Evolutionary conservation across 371 early-diverging fungal genomes (phyloP), one percentile per base, ranked within the genome.

Genomic region (Circinella umbellata): DNA sequence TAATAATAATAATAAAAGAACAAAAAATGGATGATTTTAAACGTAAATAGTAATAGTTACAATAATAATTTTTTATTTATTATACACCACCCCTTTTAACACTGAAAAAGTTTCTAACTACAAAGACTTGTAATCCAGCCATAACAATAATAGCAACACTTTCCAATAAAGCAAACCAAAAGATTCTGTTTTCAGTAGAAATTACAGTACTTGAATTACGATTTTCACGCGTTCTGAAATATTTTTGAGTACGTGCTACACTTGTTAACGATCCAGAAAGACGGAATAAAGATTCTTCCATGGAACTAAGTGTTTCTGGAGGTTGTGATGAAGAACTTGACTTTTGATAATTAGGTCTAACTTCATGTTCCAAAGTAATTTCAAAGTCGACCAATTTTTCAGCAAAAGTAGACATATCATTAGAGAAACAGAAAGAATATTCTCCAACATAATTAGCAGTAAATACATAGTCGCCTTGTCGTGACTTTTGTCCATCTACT

Each of bases 331-430:
- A 46, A 13, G 63, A 66, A 9, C 34, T 47, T 6, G 27, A 61
- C 20, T 70, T 69, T 57, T 67, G 69, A 51, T 67, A 74, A 36
- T 63, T 77, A 42, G 78, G 80, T 14, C 85, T 76, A n/a, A 74
- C 77, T 81, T 96, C 96, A 81, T 94, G 88, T 75, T 98, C 95
- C 20, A 94, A 84, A 0, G 89, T 82, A 68, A 97, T 92, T 72
- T 97, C 98, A 78, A 97, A 94, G 76, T 95, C 96, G 42, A 97
- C 88, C n/a, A 91, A 77, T 80, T 98, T 98, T 68, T 94, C 93
- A 39, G 92, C 92, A 81, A 94, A 93, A 11, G 95, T 92, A 42
- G 95, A 91, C 89, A 93, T 91, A 62, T 86, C 86, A 81, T 98
- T 98, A 71, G 89, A 89, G 88, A 98, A 98, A 85, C 96, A 96